phyloP scores from a whole-genome alignment of 495 filamentous ascomycete species.

The Paragyromitra xinjiangensis region DNA sequence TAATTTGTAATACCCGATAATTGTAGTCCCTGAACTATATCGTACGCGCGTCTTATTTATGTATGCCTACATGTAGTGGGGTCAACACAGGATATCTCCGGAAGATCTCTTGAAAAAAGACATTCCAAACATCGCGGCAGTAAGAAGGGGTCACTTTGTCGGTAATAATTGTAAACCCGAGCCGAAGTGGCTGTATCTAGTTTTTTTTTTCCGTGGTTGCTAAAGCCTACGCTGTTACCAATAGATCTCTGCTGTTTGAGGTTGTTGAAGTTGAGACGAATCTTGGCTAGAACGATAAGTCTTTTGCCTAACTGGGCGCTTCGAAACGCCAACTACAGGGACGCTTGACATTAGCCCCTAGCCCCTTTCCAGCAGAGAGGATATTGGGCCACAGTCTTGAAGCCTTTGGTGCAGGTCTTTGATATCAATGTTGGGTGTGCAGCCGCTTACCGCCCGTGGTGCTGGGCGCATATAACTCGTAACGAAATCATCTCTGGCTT shows the following conservation, averaged over 20 bases:
- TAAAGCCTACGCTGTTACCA: not conserved
- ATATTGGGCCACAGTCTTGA: not conserved
- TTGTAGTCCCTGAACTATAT: not conserved
- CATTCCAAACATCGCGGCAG: constrained; percentile 17
- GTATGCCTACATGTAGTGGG: not conserved
- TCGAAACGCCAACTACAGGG: constrained; percentile 29
- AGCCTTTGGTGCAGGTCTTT: not conserved
- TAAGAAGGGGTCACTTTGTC: constrained; percentile 4
- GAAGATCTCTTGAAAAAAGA: not conserved
- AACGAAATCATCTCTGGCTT: constrained; percentile 1
- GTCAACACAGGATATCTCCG: constrained; percentile 2
- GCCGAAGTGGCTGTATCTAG: not conserved
- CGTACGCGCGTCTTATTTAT: not conserved
- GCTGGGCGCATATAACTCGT: not conserved
- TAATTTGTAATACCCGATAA: not conserved
- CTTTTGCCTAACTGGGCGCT: constrained; percentile 29
- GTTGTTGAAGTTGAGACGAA: constrained; percentile 25
- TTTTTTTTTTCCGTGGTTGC: not conserved
- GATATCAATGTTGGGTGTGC: not conserved
- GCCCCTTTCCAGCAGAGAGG: not conserved
- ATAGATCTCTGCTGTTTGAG: constrained; percentile 24
- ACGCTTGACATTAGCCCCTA: constrained; percentile 16
- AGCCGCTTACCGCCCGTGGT: not conserved
- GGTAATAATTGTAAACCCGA: not conserved
- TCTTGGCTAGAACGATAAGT: constrained; percentile 25